These are phyloP conservation scores for Roridomyces roridus DNA, from an alignment of 768 basidiomycete species.

Conservation along the genomic window DNA sequence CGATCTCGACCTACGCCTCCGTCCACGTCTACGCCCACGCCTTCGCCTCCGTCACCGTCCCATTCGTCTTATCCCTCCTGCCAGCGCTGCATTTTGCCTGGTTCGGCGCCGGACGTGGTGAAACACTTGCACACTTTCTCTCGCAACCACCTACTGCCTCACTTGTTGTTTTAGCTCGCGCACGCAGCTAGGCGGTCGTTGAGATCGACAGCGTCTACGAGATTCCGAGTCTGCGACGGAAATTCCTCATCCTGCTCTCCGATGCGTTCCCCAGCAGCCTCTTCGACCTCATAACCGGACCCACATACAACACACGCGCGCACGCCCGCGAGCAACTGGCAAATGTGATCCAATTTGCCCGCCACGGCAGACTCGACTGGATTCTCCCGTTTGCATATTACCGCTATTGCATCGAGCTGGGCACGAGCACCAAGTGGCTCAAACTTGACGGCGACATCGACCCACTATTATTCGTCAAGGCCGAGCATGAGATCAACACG, in stretches of 20 bases:
- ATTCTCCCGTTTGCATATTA: constrained; percentile 12
- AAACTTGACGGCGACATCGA: constrained; percentile 6
- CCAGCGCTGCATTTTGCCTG: no score
- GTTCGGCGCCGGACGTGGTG: no score
- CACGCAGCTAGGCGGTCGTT: no score
- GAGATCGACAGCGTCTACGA: neutral
- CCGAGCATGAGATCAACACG: neutral
- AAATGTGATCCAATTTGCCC: neutral
- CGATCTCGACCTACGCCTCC: no score
- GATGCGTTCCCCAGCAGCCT: neutral
- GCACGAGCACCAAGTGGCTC: neutral
- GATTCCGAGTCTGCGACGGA: neutral
- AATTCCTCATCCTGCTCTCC: neutral
- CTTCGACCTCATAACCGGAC: neutral
- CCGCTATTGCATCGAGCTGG: constrained; percentile 3
- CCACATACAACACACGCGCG: neutral
- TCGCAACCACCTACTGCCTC: no score
- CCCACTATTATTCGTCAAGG: neutral
- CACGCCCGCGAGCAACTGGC: constrained; percentile 6
- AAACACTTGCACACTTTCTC: no score
- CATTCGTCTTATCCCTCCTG: no score
- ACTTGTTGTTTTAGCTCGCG: no score
- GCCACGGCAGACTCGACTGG: neutral
- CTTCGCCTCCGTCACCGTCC: no score
- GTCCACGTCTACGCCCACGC: no score